Conservation (phyloP, 345 rosid genomes). For the Fremontodendron californicum region DNA sequence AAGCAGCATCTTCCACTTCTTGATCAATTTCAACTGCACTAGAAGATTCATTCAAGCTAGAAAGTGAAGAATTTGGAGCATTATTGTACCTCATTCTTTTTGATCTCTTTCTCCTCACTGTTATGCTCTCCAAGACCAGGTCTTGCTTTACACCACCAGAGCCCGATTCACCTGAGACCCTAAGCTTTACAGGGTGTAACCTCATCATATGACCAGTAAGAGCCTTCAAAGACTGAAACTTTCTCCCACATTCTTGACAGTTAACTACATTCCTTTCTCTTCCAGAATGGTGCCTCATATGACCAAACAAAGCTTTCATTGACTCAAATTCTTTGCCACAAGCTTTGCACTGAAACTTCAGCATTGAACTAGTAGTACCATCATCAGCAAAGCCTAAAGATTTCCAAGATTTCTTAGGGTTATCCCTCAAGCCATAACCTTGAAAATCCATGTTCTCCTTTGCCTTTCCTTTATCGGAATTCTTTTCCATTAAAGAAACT, state of each 20-base stretch:
- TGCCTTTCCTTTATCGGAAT: constrained; percentile 9
- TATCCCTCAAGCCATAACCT: constrained; percentile 49
- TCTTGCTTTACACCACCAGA: constrained; percentile 8
- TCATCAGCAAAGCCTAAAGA: constrained; percentile 9
- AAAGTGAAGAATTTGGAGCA: constrained; percentile 35
- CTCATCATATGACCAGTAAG: constrained; percentile 35
- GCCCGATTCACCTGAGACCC: constrained; percentile 15
- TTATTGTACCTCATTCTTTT: constrained; percentile 41
- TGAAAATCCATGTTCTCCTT: constrained; percentile 21
- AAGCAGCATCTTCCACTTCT: constrained; percentile 48
- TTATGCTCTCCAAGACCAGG: constrained; percentile 23
- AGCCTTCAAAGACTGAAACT: constrained; percentile 33
- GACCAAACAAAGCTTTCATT: constrained; percentile 41
- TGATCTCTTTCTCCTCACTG: constrained; percentile 46
- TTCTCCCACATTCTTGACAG: constrained; percentile 48
- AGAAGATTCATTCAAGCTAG: constrained; percentile 38
- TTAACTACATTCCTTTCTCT: constrained; percentile 33
- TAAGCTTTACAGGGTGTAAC: constrained; percentile 20
- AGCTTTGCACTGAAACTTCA: constrained; percentile 25
- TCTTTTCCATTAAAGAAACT: constrained; percentile 29
- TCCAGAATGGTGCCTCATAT: constrained; percentile 49
- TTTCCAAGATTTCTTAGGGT: constrained; percentile 66
- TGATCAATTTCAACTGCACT: constrained; percentile 31
- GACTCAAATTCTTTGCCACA: constrained; percentile 42
- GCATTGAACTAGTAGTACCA: constrained; percentile 10